Conservation (phyloP, 2,329 filamentous ascomycete genomes). For the Bisporella sp. region DNA sequence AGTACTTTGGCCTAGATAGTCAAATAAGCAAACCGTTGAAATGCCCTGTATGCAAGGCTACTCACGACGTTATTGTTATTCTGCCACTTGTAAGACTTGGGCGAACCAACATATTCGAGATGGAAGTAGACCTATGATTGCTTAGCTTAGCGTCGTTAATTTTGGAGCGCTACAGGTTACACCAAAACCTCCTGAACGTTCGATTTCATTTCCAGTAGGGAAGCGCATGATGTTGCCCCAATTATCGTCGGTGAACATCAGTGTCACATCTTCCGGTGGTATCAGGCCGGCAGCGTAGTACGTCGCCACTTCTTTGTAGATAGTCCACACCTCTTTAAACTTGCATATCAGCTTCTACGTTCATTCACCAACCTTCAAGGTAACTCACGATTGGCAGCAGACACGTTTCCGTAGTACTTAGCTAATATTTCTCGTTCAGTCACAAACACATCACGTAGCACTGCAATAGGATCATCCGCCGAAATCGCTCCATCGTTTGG, state of each 20-base stretch:
- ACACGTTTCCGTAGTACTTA: neutral
- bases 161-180: conserved; percentile 13
- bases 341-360: too few species aligned
- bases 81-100: conserved; percentile 37
- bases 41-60: conserved; percentile 11
- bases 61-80: conserved; percentile 4
- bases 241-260: conserved; percentile 66
- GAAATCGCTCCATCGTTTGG: conserved; percentile 51
- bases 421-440: conserved; percentile 50
- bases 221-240: conserved; percentile 57
- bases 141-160: neutral
- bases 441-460: conserved; percentile 51
- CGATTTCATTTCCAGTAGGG: conserved; percentile 50
- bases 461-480: neutral
- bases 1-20: neutral
- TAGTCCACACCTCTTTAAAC: conserved; percentile 44
- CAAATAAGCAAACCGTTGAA: neutral
- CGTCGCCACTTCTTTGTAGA: conserved; percentile 66
- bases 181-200: conserved; percentile 51
- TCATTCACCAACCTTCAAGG: neutral
- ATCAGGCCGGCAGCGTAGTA: conserved; percentile 58
- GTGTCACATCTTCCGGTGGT: conserved; percentile 58
- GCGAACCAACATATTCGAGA: conserved; percentile 43
- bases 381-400: neutral
- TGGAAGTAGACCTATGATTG: conserved; percentile 45